Percentiles rank a stretch among this genome's conserved stretches.
These are phyloP conservation scores for Hamamelis virginiana DNA, from an alignment of 164 flowering plant genomes.

Conservation along the genomic window DNA sequence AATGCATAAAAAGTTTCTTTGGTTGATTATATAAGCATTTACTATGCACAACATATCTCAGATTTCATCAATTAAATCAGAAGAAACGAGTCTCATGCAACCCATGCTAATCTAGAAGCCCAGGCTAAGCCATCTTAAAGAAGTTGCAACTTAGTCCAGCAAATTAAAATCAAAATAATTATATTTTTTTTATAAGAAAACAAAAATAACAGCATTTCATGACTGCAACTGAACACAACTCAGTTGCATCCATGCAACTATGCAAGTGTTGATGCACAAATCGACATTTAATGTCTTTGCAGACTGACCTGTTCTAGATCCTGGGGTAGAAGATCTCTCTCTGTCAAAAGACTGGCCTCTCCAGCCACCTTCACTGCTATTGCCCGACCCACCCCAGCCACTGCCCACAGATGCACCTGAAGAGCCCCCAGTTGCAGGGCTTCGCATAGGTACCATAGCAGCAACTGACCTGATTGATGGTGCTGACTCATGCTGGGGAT, in stretches of 20 bases:
- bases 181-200: too few relatives aligned
- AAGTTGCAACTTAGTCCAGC: neutral
- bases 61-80: too few relatives aligned
- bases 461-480: constrained; percentile 86
- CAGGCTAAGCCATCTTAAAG: neutral
- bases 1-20: too few relatives aligned
- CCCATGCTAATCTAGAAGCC: neutral
- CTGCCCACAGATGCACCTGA: constrained; percentile 38
- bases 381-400: constrained; percentile 66
- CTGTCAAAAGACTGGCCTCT: constrained; percentile 59
- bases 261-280: too few relatives aligned
- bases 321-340: constrained; percentile 60
- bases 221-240: too few relatives aligned
- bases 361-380: constrained; percentile 56
- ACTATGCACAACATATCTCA: too few relatives aligned
- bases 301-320: constrained; percentile 62
- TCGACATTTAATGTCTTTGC: too few relatives aligned
- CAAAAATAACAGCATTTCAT: too few relatives aligned
- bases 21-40: too few relatives aligned
- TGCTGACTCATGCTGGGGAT: constrained; percentile 54
- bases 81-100: neutral
- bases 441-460: constrained; percentile 92
- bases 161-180: neutral
- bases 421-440: constrained; percentile 76
- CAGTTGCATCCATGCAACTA: neutral